Percentiles rank a stretch among this genome's conserved stretches.
phyloP scores from a whole-genome alignment of 345 rosid genomes.

The Aquilaria sinensis region DNA sequence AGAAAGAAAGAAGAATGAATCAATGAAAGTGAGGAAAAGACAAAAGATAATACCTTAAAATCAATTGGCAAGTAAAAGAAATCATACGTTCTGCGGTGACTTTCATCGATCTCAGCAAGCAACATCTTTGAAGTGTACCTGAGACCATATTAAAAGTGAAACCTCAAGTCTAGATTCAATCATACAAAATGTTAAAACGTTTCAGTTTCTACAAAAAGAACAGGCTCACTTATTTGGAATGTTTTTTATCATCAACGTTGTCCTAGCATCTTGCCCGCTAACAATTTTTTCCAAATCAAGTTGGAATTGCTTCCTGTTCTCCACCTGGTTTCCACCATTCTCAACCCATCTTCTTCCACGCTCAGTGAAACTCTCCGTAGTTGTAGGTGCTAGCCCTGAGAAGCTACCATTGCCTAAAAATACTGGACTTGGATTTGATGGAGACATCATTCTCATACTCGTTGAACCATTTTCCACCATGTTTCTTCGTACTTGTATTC shows the following conservation, averaged over 20 bases:
- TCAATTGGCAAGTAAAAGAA: conserved; percentile 76
- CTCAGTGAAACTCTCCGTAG: conserved; percentile 58
- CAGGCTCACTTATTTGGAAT: conserved; percentile 53
- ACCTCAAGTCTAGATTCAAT: background rate
- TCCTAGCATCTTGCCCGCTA: conserved; percentile 54
- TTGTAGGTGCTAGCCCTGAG: conserved; percentile 38
- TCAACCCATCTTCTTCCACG: conserved; percentile 60
- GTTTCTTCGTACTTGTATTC: conserved; percentile 45
- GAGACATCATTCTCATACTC: conserved; percentile 68
- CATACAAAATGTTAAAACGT: background rate
- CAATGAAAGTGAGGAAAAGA: conserved; percentile 23
- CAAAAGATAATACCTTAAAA: conserved; percentile 49
- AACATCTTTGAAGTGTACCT: conserved; percentile 79
- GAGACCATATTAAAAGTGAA: conserved; percentile 10
- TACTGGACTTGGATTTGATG: conserved; percentile 57
- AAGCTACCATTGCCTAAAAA: conserved; percentile 53
- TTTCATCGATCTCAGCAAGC: conserved; percentile 69
- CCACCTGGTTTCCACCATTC: conserved; percentile 49
- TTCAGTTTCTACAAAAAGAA: background rate
- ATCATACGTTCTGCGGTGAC: conserved; percentile 57
- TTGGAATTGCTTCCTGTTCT: conserved; percentile 70
- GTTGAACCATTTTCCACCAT: conserved; percentile 45
- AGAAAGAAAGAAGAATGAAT: conserved; percentile 23
- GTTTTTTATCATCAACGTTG: conserved; percentile 62
- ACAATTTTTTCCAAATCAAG: conserved; percentile 77